phyloP scores from a whole-genome alignment of 164 flowering plant genomes.

The Annona cherimola region DNA sequence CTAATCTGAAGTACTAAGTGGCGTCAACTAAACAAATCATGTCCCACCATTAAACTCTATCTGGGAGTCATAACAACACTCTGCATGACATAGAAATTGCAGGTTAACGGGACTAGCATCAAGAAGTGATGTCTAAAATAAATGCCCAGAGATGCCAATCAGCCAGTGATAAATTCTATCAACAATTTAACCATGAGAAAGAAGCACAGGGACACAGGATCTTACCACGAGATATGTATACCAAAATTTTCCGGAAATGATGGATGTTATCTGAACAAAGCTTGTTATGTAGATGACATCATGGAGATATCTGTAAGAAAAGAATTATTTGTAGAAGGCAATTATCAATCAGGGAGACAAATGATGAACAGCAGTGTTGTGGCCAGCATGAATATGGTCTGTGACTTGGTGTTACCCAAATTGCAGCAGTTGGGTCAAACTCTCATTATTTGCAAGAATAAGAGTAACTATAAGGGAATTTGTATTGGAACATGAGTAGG shows the following conservation, averaged over 20 bases:
- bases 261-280: constrained; percentile 78
- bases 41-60: too few relatives aligned
- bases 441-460: too few relatives aligned
- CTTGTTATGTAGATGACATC: constrained; percentile 91
- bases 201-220: constrained; percentile 4
- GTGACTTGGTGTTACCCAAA: background rate
- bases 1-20: too few relatives aligned
- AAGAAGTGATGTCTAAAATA: too few relatives aligned
- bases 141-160: background rate
- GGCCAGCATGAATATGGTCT: too few relatives aligned
- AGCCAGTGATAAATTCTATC: background rate
- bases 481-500: too few relatives aligned
- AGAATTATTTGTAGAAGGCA: background rate
- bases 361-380: background rate
- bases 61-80: too few relatives aligned
- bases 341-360: background rate
- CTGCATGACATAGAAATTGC: too few relatives aligned
- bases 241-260: constrained; percentile 89
- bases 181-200: constrained; percentile 6
- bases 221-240: constrained; percentile 88
- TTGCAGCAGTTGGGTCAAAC: background rate
- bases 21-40: too few relatives aligned
- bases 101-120: too few relatives aligned
- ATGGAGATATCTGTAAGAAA: constrained; percentile 73
- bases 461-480: too few relatives aligned